These are phyloP conservation scores for Tuber melanosporum DNA, from an alignment of 495 filamentous ascomycete species.

Conservation along the genomic window DNA sequence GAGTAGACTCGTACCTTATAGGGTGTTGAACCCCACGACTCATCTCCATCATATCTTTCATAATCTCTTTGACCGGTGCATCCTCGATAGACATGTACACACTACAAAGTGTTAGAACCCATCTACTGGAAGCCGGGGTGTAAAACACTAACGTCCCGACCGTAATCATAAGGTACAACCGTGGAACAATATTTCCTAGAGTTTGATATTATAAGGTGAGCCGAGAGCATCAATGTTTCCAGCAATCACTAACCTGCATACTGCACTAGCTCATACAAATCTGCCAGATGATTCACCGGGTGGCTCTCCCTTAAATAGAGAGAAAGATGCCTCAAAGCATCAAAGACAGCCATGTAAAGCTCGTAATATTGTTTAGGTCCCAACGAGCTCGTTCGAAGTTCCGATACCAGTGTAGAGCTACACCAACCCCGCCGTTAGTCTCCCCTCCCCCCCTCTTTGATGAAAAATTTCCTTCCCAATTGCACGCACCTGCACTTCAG, in stretches of 20 bases:
- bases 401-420: constrained; percentile 94
- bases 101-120: constrained; percentile 21
- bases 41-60: constrained; percentile 99
- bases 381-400: constrained; percentile 88
- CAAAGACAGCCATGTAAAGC: constrained; percentile 98
- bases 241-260: constrained; percentile 63
- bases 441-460: not conserved
- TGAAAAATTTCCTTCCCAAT: constrained; percentile 15
- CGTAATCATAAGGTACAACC: constrained; percentile 96
- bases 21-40: constrained; percentile 95
- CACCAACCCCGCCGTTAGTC: constrained; percentile 8
- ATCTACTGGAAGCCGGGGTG: not conserved
- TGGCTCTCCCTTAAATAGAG: constrained; percentile 95
- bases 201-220: constrained; percentile 11
- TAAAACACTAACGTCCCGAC: constrained; percentile 62
- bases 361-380: constrained; percentile 99
- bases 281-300: constrained; percentile 93
- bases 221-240: not conserved
- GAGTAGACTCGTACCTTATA: constrained; percentile 49
- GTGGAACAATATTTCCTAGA: constrained; percentile 75
- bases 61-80: constrained; percentile 97
- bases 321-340: constrained; percentile 92
- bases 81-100: constrained; percentile 98
- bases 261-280: constrained; percentile 96
- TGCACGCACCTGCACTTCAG: constrained; percentile 88